A percentile compares a stretch with the other conserved stretches of the same genome.
Evolutionary conservation across 192 early-diverging fungal species (phyloP).

Genomic region (Rhizophagus prolifer): DNA sequence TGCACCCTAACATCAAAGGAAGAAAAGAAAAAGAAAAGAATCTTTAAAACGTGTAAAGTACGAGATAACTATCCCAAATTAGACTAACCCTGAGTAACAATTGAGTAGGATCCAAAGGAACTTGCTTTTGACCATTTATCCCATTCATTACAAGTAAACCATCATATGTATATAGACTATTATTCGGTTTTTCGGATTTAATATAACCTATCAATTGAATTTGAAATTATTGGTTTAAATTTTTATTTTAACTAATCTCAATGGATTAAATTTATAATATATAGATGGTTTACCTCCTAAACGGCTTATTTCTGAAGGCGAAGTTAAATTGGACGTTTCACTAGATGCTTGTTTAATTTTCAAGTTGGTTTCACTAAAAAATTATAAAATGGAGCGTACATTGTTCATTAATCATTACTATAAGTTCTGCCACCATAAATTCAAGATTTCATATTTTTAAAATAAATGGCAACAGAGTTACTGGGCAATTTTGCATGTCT

Average conservation of each 20-base stretch:
- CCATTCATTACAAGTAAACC: slow-evolving; percentile 67
- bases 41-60: background rate
- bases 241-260: background rate
- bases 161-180: slow-evolving; percentile 94
- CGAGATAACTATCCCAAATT: background rate
- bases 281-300: background rate
- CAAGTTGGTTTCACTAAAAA: slow-evolving; percentile 87
- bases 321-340: slow-evolving; percentile 76
- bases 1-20: slow-evolving; percentile 61
- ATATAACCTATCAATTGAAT: slow-evolving; percentile 58
- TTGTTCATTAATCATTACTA: background rate
- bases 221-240: background rate
- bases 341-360: slow-evolving; percentile 94
- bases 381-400: slow-evolving; percentile 4
- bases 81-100: slow-evolving; percentile 72
- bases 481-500: background rate
- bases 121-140: slow-evolving; percentile 56
- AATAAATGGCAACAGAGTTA: background rate
- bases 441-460: background rate
- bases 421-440: background rate
- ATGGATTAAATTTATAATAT: background rate
- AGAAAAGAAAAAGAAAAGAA: background rate
- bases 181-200: slow-evolving; percentile 93
- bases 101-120: slow-evolving; percentile 88
- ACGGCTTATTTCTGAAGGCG: slow-evolving; percentile 64